These are phyloP conservation scores for Phoenix roebelenii DNA, from an alignment of 176 grass and related monocot species.

Conservation along the genomic window DNA sequence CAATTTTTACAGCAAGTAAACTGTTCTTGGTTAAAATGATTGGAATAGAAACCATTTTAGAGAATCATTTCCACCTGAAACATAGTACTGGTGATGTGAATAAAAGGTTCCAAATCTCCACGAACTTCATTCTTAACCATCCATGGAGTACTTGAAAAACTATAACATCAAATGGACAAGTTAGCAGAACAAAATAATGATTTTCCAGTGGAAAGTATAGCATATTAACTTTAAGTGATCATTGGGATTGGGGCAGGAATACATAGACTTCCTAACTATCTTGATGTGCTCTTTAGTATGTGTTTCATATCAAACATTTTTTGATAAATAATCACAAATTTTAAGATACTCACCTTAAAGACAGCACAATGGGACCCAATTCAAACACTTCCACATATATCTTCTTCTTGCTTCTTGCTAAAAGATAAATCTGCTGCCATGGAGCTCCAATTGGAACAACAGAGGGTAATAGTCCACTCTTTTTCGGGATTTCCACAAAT, in stretches of 20 bases:
- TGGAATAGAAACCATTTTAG: not conserved
- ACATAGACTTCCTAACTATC: too few relatives aligned
- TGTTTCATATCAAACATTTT: too few relatives aligned
- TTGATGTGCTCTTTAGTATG: too few relatives aligned
- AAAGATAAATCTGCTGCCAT: constrained; percentile 89
- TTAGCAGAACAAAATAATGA: constrained; percentile 4
- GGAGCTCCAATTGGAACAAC: constrained; percentile 82
- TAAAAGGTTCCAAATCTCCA: constrained; percentile 43
- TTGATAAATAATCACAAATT: too few relatives aligned
- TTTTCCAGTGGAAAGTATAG: too few relatives aligned
- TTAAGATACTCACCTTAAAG: constrained; percentile 57
- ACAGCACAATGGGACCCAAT: constrained; percentile 61
- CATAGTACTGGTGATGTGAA: constrained; percentile 50
- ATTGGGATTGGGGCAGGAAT: too few relatives aligned
- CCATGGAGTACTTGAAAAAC: constrained; percentile 95
- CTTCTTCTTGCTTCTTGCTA: constrained; percentile 85
- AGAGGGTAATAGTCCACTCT: constrained; percentile 55
- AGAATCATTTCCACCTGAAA: constrained; percentile 52
- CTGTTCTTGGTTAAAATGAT: too few relatives aligned
- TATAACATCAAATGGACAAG: constrained; percentile 30
- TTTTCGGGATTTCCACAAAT: constrained; percentile 16
- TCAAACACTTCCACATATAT: constrained; percentile 84
- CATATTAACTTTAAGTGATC: too few relatives aligned
- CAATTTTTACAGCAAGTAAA: too few relatives aligned
- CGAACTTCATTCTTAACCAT: constrained; percentile 59